A percentile compares a stretch with the other conserved stretches of the same genome.
Conservation (phyloP, 495 filamentous ascomycete genomes). For the Paragyromitra xinjiangensis region DNA sequence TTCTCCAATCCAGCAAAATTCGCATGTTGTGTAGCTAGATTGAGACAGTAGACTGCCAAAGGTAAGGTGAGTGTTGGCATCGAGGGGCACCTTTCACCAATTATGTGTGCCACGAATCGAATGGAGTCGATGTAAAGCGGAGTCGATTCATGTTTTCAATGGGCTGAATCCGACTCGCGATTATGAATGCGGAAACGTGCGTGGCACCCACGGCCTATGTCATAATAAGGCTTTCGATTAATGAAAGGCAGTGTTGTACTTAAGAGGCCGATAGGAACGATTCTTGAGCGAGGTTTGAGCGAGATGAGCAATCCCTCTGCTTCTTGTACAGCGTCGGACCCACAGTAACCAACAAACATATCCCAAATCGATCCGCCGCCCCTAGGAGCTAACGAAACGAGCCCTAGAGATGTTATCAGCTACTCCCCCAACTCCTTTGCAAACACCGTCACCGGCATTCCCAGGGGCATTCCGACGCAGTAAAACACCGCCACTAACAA, state of each 20-base stretch:
- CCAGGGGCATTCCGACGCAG: constrained; percentile 10
- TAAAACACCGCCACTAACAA: constrained; percentile 20
- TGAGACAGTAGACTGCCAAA: too few relatives aligned
- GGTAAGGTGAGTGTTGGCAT: background rate
- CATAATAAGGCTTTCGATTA: background rate
- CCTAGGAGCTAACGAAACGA: background rate
- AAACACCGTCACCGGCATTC: constrained; percentile 26
- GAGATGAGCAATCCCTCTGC: background rate
- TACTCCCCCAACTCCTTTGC: constrained; percentile 23
- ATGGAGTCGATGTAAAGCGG: background rate
- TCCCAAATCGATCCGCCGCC: background rate
- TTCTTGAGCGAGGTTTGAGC: background rate
- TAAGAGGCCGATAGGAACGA: background rate
- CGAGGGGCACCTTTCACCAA: background rate
- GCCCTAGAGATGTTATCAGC: constrained; percentile 21
- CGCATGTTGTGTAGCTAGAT: background rate
- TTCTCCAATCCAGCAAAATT: background rate
- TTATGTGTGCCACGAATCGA: background rate
- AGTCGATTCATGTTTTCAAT: background rate
- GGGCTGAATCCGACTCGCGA: background rate
- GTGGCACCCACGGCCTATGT: background rate
- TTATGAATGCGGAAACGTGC: background rate
- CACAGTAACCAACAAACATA: too few relatives aligned
- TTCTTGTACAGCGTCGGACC: background rate
- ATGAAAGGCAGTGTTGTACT: background rate